Evolutionary conservation across 139 green algal genomes (phyloP).

Genomic region (Micractinium conductrix): DNA sequence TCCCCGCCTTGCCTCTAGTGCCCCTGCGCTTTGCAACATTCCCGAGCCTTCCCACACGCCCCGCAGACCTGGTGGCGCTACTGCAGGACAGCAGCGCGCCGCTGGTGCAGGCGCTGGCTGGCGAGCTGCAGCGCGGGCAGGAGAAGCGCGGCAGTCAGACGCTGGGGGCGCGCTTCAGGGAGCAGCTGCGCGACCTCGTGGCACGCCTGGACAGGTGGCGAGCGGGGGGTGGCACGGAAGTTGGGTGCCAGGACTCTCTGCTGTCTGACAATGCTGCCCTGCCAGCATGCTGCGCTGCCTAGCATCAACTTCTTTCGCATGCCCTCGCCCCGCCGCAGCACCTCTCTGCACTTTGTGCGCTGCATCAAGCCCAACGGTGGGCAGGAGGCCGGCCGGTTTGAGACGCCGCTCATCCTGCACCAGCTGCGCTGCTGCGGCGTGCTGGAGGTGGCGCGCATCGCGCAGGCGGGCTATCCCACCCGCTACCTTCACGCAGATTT

Average conservation of each 20-base stretch:
- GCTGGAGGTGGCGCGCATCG: constrained; percentile 93
- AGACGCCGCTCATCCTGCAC: constrained; percentile 81
- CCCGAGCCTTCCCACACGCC: not conserved
- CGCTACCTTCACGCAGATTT: constrained; percentile 85
- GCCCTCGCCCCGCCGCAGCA: too few species aligned
- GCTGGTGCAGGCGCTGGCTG: constrained; percentile 67
- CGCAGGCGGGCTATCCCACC: constrained; percentile 91
- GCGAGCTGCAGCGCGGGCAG: constrained; percentile 62
- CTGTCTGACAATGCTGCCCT: too few species aligned
- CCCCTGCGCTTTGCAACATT: not conserved
- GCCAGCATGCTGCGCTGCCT: too few species aligned
- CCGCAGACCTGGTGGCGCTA: constrained; percentile 83
- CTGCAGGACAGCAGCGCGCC: constrained; percentile 53
- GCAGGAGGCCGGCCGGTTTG: constrained; percentile 72
- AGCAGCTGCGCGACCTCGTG: constrained; percentile 84
- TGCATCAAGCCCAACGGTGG: constrained; percentile 96
- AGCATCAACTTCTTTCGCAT: too few species aligned
- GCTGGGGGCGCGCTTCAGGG: constrained; percentile 73
- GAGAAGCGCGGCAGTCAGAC: constrained; percentile 47
- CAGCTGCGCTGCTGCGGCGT: constrained; percentile 97
- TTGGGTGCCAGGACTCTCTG: too few species aligned
- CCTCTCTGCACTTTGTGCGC: constrained; percentile 94
- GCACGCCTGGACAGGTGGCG: constrained; percentile 68
- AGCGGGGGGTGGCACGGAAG: too few species aligned
- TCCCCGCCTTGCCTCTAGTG: too few species aligned